Base-by-base conservation (phyloP, 495 filamentous ascomycete species). In the Bacidia gigantensis region DNA sequence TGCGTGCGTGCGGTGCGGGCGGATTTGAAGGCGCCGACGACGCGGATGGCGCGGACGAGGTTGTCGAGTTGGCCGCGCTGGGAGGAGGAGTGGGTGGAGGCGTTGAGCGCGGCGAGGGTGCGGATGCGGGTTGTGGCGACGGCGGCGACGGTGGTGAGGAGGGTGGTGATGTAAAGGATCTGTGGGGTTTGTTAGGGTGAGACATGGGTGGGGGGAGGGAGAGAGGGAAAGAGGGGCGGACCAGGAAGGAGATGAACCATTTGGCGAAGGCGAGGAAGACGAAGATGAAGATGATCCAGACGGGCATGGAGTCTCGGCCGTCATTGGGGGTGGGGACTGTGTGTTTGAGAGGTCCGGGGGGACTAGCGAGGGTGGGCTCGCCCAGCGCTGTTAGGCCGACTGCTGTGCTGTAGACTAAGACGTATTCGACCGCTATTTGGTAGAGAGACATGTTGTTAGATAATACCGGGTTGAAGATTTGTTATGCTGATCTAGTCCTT, bases 331-430 rank as follows among this genome's bases (percentile, higher is more conserved):
- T 47, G 20, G 41, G 10, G 18, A 50, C 24, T 2, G 44, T 48
- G 12, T 54, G 26, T 9, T 52, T 21, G n/a, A 55, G 17, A 25
- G 43, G 39, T 39, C 40, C 44, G 21, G 52, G 47, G 3, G 55
- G 40, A 41, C 49, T 52, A 3, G 58, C 35, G 26, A 56, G 20
- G 0, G 58, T 49, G 24, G 56, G 58, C 44, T 61, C 58, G 3
- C 58, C 58, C 18, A 61, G 49, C 0, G 58, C 17, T 43, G 55
- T 58, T 2, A 61, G 41, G 18, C 56, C 56, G 45, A 53, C 50
- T 18, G 56, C 58, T 17, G 58, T 61, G 43, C 58, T 58, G 47
- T 58, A 61, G 38, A 58, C 56, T 12, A 61, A 46, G 12, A 61
- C 12, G 21, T 61, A 61, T 38, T 61, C 56, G n/a, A 58, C 29